Percentiles rank a stretch among this genome's conserved stretches.
phyloP scores from a whole-genome alignment of 495 filamentous ascomycete species.

The Neurospora pannonica region DNA sequence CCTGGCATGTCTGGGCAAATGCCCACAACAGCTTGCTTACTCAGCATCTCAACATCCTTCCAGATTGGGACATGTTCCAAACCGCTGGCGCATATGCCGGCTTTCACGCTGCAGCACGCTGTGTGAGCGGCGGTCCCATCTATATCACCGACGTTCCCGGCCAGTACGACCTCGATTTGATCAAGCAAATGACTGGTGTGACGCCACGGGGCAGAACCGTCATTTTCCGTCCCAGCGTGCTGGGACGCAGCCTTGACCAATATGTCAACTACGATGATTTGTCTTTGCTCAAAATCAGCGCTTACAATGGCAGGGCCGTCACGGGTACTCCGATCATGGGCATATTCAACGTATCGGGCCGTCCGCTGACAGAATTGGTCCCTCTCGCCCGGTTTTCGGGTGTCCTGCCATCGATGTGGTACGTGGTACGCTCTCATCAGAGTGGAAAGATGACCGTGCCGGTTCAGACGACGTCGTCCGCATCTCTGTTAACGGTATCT shows the following conservation, averaged over 20 bases:
- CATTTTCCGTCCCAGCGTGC: constrained; percentile 62
- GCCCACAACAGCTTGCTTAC: constrained; percentile 85
- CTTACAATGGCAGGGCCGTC: constrained; percentile 50
- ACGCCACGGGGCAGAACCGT: constrained; percentile 61
- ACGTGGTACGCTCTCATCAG: constrained; percentile 62
- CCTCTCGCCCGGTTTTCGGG: constrained; percentile 65
- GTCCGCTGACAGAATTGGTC: constrained; percentile 53
- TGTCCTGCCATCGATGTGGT: constrained; percentile 41
- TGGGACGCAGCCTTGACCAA: constrained; percentile 59
- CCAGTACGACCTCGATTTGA: constrained; percentile 61
- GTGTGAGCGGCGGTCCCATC: constrained; percentile 82
- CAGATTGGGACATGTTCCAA: constrained; percentile 99
- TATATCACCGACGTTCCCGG: constrained; percentile 89
- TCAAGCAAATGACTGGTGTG: constrained; percentile 63
- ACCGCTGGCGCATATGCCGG: constrained; percentile 64
- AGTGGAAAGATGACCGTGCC: constrained; percentile 54
- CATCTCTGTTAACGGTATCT: constrained; percentile 46
- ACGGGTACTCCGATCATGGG: constrained; percentile 71
- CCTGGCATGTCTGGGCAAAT: constrained; percentile 93
- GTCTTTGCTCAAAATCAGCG: constrained; percentile 66
- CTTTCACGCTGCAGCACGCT: constrained; percentile 84
- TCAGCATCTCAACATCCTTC: constrained; percentile 44
- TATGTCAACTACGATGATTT: constrained; percentile 68
- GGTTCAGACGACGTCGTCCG: constrained; percentile 27
- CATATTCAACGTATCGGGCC: constrained; percentile 66